phyloP scores from a whole-genome alignment of 1,284 basidiomycete genomes.

The Pyrrhoderma noxium region DNA sequence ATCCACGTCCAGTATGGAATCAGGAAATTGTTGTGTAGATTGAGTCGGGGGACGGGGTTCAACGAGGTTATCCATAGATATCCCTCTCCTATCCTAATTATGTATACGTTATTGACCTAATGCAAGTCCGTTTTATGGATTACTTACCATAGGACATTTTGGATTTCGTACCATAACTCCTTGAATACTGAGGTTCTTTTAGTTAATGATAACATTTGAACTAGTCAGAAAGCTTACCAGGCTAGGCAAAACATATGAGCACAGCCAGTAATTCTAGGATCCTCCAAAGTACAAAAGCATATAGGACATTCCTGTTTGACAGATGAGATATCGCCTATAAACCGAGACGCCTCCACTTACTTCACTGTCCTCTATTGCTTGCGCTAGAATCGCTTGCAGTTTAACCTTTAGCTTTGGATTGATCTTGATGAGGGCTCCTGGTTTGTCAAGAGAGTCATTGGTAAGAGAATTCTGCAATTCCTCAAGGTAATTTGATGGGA shows the following conservation, averaged over 20 bases:
- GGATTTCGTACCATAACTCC: conserved; percentile 60
- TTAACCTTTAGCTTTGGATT: conserved; percentile 44
- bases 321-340: neutral
- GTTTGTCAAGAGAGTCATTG: conserved; percentile 27
- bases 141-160: conserved; percentile 71
- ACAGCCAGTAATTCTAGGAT: conserved; percentile 76
- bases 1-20: conserved; percentile 38
- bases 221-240: conserved; percentile 40
- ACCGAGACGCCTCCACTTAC: neutral
- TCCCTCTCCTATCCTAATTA: conserved; percentile 66
- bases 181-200: conserved; percentile 43
- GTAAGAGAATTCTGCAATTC: conserved; percentile 43
- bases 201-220: neutral
- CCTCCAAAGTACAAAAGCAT: conserved; percentile 58
- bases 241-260: conserved; percentile 69
- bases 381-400: conserved; percentile 57
- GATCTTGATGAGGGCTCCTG: conserved; percentile 29
- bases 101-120: neutral
- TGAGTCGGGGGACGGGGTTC: conserved; percentile 62
- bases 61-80: conserved; percentile 55
- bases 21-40: conserved; percentile 48
- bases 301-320: conserved; percentile 59
- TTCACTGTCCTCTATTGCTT: conserved; percentile 73
- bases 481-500: conserved; percentile 71
- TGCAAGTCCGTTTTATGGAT: too few species aligned